Conservation (phyloP, 2,329 filamentous ascomycete species). For the Ophiostoma novo-ulmi region DNA sequence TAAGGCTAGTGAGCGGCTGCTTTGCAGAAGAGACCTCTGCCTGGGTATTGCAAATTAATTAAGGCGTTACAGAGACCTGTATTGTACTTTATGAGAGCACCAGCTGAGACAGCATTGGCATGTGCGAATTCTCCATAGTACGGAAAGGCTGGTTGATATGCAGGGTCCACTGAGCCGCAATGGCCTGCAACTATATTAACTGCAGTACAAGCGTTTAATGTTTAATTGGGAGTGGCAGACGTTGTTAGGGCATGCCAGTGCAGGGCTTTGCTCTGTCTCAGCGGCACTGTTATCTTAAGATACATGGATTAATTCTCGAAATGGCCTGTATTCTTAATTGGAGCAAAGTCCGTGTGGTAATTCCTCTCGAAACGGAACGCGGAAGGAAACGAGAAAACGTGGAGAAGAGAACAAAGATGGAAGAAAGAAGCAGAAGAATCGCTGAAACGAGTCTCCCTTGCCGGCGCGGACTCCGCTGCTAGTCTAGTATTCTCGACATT, state of each 20-base stretch:
- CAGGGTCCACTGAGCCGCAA: constrained; percentile 1
- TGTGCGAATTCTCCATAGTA: neutral
- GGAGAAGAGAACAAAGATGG: neutral
- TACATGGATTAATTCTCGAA: neutral
- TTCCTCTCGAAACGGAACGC: too few species aligned
- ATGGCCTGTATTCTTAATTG: neutral
- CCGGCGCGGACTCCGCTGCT: neutral
- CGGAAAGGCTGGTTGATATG: constrained; percentile 3
- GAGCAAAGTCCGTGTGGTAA: neutral
- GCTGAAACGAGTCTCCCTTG: constrained; percentile 1
- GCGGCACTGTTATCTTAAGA: too few species aligned
- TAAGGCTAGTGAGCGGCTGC: neutral
- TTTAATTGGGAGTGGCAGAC: neutral
- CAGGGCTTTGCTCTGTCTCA: neutral
- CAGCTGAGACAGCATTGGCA: neutral
- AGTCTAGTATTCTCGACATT: neutral
- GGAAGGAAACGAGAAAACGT: neutral
- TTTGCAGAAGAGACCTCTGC: neutral
- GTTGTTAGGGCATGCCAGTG: constrained; percentile 4
- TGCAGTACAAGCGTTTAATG: neutral
- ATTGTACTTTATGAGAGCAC: neutral
- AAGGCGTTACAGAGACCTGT: too few species aligned
- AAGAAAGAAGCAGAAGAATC: neutral
- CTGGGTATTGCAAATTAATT: too few species aligned
- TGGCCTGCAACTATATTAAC: neutral